Evolutionary conservation across 2,329 filamentous ascomycete genomes (phyloP).

Genomic region (Penicillium italicum): DNA sequence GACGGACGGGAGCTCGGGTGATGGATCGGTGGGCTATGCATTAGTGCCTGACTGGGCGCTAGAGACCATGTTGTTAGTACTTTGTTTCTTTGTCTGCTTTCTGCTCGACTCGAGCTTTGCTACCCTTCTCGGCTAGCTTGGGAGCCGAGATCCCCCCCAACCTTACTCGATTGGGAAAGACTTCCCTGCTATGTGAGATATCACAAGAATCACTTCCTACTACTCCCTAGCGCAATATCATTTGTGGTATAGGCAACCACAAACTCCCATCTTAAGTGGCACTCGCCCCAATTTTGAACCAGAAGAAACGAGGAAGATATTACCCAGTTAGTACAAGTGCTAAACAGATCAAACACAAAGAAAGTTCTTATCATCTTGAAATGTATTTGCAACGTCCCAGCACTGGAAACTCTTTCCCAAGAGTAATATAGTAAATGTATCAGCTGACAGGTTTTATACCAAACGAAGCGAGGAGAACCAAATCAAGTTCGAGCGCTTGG

Average conservation of each 20-base stretch:
- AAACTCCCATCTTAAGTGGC: background rate
- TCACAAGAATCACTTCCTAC: background rate
- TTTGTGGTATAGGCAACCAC: background rate
- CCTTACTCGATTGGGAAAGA: background rate
- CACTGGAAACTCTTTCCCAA: background rate
- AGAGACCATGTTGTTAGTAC: background rate
- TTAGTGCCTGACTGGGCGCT: slow-evolving; percentile 1
- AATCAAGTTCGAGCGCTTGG: background rate
- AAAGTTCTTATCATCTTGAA: background rate
- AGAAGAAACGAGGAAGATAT: background rate
- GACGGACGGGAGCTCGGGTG: background rate
- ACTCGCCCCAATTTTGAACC: background rate
- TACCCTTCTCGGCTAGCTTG: background rate
- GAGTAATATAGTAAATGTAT: background rate
- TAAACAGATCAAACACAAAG: too few species aligned
- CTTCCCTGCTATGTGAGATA: background rate
- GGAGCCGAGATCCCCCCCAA: background rate
- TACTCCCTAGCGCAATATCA: background rate
- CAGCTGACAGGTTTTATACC: background rate
- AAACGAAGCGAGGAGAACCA: background rate
- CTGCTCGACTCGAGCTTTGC: background rate
- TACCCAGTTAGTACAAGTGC: background rate
- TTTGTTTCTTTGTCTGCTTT: background rate
- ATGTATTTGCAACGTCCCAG: background rate
- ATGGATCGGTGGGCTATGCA: background rate